Evolutionary conservation across 495 filamentous ascomycete genomes (phyloP).

Genomic region (Sphaerosporella brunnea): DNA sequence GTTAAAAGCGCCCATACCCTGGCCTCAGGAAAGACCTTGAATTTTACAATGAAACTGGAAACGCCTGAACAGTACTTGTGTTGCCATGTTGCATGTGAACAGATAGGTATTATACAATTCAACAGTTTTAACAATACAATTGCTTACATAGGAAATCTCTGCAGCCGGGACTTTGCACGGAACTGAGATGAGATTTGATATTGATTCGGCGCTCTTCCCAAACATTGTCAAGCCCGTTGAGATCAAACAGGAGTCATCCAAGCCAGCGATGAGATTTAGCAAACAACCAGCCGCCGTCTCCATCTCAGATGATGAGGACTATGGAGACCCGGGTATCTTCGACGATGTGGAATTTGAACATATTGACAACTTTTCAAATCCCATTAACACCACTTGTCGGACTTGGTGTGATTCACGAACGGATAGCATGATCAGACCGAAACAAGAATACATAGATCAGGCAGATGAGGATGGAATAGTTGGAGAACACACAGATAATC

Average conservation of each 20-base stretch:
- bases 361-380: conserved; percentile 12
- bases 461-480: too few relatives aligned
- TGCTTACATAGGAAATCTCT: conserved; percentile 4
- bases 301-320: conserved; percentile 2
- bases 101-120: conserved; percentile 41
- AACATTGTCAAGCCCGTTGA: background rate
- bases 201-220: conserved; percentile 41
- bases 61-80: conserved; percentile 39
- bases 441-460: too few relatives aligned
- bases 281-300: background rate
- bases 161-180: conserved; percentile 56
- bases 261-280: background rate
- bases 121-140: background rate
- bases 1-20: conserved; percentile 44
- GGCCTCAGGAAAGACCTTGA: conserved; percentile 41
- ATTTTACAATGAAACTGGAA: conserved; percentile 42
- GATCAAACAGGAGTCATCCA: background rate
- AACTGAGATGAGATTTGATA: conserved; percentile 42
- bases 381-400: too few relatives aligned
- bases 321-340: conserved; percentile 4
- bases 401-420: too few relatives aligned
- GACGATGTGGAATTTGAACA: conserved; percentile 23
- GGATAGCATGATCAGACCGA: too few relatives aligned
- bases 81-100: conserved; percentile 73
- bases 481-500: too few relatives aligned